Evolutionary conservation across 2,329 filamentous ascomycete genomes (phyloP).

Genomic region (Sclerotinia trifoliorum): DNA sequence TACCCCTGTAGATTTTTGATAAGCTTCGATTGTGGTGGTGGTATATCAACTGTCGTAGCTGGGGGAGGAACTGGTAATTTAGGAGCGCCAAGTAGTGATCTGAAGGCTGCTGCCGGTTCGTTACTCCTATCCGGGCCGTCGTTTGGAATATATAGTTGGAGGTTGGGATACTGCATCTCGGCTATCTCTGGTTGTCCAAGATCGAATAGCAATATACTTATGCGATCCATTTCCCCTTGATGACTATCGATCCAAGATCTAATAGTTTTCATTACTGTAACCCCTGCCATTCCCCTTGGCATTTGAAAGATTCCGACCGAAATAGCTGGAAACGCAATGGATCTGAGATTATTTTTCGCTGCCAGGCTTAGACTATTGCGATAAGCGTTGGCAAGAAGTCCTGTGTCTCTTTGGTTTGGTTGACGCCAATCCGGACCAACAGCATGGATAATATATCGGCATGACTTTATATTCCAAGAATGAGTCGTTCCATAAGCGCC

Average conservation of each 20-base stretch:
- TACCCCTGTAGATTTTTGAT: background rate
- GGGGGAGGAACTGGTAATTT: background rate
- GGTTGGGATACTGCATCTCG: background rate
- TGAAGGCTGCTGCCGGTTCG: background rate
- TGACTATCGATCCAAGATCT: background rate
- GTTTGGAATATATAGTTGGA: background rate
- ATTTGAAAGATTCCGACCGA: background rate
- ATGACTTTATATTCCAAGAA: background rate
- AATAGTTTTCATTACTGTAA: background rate
- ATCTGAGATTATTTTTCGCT: background rate
- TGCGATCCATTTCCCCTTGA: background rate
- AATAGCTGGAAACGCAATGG: slow-evolving; percentile 5
- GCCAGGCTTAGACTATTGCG: background rate
- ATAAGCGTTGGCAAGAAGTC: background rate
- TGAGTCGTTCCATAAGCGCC: slow-evolving; percentile 7
- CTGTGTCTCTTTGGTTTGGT: background rate
- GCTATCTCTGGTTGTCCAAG: background rate
- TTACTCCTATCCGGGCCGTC: background rate
- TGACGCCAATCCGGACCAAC: background rate
- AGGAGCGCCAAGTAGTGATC: background rate
- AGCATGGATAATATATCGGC: slow-evolving; percentile 8
- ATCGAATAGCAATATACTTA: background rate
- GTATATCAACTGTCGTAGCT: background rate
- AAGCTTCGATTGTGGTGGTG: background rate
- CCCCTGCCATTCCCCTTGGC: background rate